Evolutionary conservation across 2,329 filamentous ascomycete genomes (phyloP), one percentile per base, ranked within the genome.

Genomic region (Colletotrichum chlorophyti): DNA sequence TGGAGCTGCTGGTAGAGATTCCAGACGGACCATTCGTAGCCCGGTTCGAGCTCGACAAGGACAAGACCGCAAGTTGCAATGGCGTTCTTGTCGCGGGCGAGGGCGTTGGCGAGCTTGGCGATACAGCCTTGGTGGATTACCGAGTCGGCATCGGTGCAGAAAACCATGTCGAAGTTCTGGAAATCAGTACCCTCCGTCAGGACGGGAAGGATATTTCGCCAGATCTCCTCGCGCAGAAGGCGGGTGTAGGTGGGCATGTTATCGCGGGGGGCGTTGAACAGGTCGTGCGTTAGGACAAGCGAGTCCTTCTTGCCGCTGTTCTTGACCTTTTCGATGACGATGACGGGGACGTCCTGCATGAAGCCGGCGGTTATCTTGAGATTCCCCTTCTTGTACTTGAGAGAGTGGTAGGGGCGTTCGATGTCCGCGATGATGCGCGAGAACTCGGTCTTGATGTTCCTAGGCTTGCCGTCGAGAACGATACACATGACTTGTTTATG

Each of bases 401-500:
- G 47, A 5, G 47, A 51, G n/a, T 51, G 47, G 47, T 51, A 51
- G 17, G 47, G 47, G 17, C 47, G 35, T 7, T 51, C 47, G 8
- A 51, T 32, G 35, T 51, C 47, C 26, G 37, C 47, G 9, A 51
- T 26, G 26, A 51, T 19, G 35, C 47, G 47, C 17, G 47, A 51
- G 47, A 51, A 51, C 35, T 51, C 47, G 17, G 24, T n/a, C 14
- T 32, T 42, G 27, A 51, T 51, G 35, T 51, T 42, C 6, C 47
- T 19, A 5, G 47, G 47, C 35, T 51, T 51, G 3, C 47, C 47
- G 14, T 51, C 47, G 5, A 51, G 26, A 19, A 51, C 35, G 19
- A 51, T 51, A 26, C 47, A 51, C 47, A 51, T 51, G 35, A 51
- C 47, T 11, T 51, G 47, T 8, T 31, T 31, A 19, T 51, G 47